Conservation (phyloP, 768 basidiomycete species). For the Rickenella mellea region DNA sequence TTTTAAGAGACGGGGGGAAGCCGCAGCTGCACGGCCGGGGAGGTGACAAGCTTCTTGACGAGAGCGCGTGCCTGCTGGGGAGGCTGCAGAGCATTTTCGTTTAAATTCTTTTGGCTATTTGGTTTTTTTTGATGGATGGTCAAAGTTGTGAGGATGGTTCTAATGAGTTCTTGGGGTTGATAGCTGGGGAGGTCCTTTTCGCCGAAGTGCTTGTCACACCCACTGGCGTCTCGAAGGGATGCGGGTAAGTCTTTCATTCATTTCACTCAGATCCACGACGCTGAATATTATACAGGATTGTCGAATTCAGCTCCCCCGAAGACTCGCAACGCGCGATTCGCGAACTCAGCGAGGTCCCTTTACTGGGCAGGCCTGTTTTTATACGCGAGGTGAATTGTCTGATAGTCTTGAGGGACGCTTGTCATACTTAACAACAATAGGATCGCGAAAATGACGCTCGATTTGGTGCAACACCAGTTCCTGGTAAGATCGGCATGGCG, state of each 20-base stretch:
- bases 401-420: not conserved
- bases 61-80: slow-evolving; percentile 18
- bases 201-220: slow-evolving; percentile 98
- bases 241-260: slow-evolving; percentile 70
- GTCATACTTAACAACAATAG: slow-evolving; percentile 36
- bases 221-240: slow-evolving; percentile 95
- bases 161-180: slow-evolving; percentile 85
- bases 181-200: slow-evolving; percentile 99
- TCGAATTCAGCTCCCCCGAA: slow-evolving; percentile 86
- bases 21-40: slow-evolving; percentile 8
- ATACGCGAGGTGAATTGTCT: slow-evolving; percentile 77
- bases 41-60: not conserved
- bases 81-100: not conserved
- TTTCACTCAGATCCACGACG: not conserved
- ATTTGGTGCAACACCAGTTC: slow-evolving; percentile 91
- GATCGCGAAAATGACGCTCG: slow-evolving; percentile 95
- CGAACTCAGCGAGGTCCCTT: slow-evolving; percentile 79
- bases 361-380: slow-evolving; percentile 93
- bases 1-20: slow-evolving; percentile 24
- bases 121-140: slow-evolving; percentile 34
- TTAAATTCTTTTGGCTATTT: slow-evolving; percentile 26
- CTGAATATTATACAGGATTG: slow-evolving; percentile 53
- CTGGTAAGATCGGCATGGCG: slow-evolving; percentile 92
- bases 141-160: slow-evolving; percentile 64
- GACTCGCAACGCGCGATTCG: slow-evolving; percentile 85